Conservation (phyloP, 108 stramenopile species). For the Parietichytrium sp. region DNA sequence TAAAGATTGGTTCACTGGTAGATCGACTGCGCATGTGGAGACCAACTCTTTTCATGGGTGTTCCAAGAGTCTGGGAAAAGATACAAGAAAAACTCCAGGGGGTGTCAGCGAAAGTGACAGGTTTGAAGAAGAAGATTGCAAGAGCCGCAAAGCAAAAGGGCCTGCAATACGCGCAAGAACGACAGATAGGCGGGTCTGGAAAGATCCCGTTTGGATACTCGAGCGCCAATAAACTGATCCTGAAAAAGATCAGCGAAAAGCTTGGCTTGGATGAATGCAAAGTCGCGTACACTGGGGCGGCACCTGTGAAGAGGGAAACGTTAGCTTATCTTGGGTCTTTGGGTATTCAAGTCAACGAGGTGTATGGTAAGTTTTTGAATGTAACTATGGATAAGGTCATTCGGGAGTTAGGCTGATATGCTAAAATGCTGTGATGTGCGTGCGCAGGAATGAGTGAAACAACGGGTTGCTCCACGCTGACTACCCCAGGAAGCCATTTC, state of each 20-base stretch:
- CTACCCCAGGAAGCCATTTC: background rate
- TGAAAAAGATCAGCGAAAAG: background rate
- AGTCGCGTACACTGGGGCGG: background rate
- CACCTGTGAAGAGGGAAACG: background rate
- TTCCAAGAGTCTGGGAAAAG: slow-evolving; percentile 73
- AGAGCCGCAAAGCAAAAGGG: slow-evolving; percentile 62
- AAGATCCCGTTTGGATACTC: background rate
- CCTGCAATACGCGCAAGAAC: slow-evolving; percentile 27
- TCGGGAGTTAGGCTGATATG: too few species aligned
- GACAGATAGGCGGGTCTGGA: background rate
- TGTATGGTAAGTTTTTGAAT: too few species aligned
- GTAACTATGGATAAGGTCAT: too few species aligned
- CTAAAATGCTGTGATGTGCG: too few species aligned
- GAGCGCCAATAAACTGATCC: background rate
- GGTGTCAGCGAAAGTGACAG: slow-evolving; percentile 56
- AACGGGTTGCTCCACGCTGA: background rate
- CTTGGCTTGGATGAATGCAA: background rate
- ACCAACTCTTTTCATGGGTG: slow-evolving; percentile 66
- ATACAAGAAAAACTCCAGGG: slow-evolving; percentile 60
- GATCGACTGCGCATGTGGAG: slow-evolving; percentile 51
- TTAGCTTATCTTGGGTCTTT: background rate
- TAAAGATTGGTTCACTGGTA: slow-evolving; percentile 59
- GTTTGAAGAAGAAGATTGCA: slow-evolving; percentile 58
- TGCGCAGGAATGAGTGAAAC: background rate
- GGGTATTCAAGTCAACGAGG: background rate